Evolutionary conservation across 2,329 filamentous ascomycete species (phyloP).

Genomic region (Hypoxylon sp.): DNA sequence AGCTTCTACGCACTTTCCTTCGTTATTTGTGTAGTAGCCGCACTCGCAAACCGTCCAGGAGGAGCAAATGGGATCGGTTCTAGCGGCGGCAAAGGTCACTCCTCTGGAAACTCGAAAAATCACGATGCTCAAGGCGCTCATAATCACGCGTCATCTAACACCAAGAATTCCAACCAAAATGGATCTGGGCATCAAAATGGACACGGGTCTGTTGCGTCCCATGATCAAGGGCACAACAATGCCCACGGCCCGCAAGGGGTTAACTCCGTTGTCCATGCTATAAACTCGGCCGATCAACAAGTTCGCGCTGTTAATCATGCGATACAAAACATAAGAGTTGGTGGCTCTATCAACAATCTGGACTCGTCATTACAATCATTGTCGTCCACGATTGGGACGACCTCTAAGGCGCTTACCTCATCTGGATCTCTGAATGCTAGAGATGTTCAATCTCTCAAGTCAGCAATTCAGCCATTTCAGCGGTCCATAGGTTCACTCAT

Average conservation of each 20-base stretch:
- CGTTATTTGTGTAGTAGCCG: conserved; percentile 4
- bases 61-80: conserved; percentile 9
- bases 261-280: conserved; percentile 23
- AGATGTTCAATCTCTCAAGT: conserved; percentile 24
- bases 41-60: conserved; percentile 15
- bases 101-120: conserved; percentile 12
- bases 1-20: conserved; percentile 16
- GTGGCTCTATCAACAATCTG: conserved; percentile 24
- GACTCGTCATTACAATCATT: conserved; percentile 23
- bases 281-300: conserved; percentile 25
- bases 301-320: conserved; percentile 19
- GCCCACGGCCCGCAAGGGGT: conserved; percentile 12
- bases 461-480: conserved; percentile 21
- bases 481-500: conserved; percentile 29
- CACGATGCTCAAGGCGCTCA: background rate
- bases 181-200: background rate
- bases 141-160: background rate
- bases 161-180: conserved; percentile 2
- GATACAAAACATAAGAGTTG: conserved; percentile 18
- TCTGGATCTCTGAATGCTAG: conserved; percentile 6
- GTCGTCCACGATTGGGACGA: conserved; percentile 14
- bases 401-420: conserved; percentile 12
- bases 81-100: background rate
- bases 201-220: background rate
- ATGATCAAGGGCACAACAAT: conserved; percentile 15